Evolutionary conservation across 352 stramenopile species (phyloP).

Genomic region (Globisporangium solare): DNA sequence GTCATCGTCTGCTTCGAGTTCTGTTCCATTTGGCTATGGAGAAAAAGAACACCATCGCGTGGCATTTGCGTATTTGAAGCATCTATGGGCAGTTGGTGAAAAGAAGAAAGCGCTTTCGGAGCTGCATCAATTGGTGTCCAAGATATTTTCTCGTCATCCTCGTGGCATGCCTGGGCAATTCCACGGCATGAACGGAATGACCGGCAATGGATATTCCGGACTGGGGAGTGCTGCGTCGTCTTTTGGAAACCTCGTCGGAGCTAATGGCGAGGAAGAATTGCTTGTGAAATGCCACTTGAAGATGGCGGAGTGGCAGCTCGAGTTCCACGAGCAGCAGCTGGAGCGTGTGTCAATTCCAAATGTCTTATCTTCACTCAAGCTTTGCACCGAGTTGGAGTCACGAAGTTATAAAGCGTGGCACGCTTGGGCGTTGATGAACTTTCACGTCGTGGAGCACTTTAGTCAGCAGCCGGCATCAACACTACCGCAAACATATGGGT

Average conservation of each 20-base stretch:
- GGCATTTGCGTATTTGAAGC: slow-evolving; percentile 94
- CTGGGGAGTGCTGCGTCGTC: slow-evolving; percentile 12
- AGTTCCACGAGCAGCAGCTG: slow-evolving; percentile 78
- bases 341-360: slow-evolving; percentile 64
- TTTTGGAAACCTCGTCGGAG: slow-evolving; percentile 8
- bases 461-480: slow-evolving; percentile 39
- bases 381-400: slow-evolving; percentile 68
- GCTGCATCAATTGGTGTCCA: slow-evolving; percentile 79
- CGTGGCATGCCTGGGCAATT: slow-evolving; percentile 21
- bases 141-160: slow-evolving; percentile 52
- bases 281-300: slow-evolving; percentile 84
- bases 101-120: slow-evolving; percentile 86
- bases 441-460: slow-evolving; percentile 92
- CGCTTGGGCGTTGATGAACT: slow-evolving; percentile 97
- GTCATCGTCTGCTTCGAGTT: slow-evolving; percentile 32
- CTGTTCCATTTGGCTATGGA: slow-evolving; percentile 50
- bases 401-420: slow-evolving; percentile 92
- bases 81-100: slow-evolving; percentile 90
- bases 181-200: slow-evolving; percentile 5
- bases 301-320: slow-evolving; percentile 81
- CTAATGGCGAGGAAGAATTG: slow-evolving; percentile 52
- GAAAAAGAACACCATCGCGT: slow-evolving; percentile 91
- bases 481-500: slow-evolving; percentile 13
- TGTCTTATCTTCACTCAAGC: slow-evolving; percentile 61
- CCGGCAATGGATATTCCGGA: slow-evolving; percentile 1